Base-by-base conservation (phyloP, 2,329 filamentous ascomycete genomes). In the Pseudogymnoascus sp. region DNA sequence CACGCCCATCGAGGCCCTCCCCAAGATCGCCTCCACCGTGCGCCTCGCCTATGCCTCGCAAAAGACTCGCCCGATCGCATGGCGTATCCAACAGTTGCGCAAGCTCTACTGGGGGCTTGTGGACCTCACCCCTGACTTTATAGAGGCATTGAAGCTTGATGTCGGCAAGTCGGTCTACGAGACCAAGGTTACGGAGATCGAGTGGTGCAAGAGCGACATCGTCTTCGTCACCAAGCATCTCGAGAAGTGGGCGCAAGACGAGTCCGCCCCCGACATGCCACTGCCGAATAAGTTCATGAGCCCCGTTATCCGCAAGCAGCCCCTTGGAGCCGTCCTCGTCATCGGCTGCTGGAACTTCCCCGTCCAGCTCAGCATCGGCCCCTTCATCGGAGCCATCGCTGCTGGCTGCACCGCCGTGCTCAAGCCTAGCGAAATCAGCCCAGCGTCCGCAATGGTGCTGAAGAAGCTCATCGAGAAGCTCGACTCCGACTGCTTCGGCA, bases 271-370 rank as follows among this genome's bases (percentile, higher is more conserved):
- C 44, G 87, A 91, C 71, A 87, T 95, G 15, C 79, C 86, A 10
- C 72, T 91, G 50, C 79, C 81, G 41, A 90, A 87, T 75, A 81
- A 81, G 67, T 71, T 88, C 41, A 81, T 96, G 76, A 86, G 79
- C 61, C 88, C 92, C 37, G 87, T 82, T 71, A 86, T 95, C 72
- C 81, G 86, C 66, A 95, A 96, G 77, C 93, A 97, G 71, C 94
- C 94, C 1, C 75, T 97, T 62, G 94, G 94, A 36, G 79, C 85
- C 40, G 85, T 90, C 9, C 79, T 97, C 68, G 84, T 97, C 70
- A 95, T 97, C 71, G 91, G 92, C 62, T 86, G 94, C 44, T 97
- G 90, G 83, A 99, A 99, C 79, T 96, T 92, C 74, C 94, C 94
- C 59, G 79, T 96, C 73, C 87, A 92, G 75, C 81, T 97, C 44